A percentile compares a stretch with the other conserved stretches of the same genome.
These are phyloP conservation scores for Cercophora newfieldiana DNA, from an alignment of 495 filamentous ascomycete species.

Conservation along the genomic window DNA sequence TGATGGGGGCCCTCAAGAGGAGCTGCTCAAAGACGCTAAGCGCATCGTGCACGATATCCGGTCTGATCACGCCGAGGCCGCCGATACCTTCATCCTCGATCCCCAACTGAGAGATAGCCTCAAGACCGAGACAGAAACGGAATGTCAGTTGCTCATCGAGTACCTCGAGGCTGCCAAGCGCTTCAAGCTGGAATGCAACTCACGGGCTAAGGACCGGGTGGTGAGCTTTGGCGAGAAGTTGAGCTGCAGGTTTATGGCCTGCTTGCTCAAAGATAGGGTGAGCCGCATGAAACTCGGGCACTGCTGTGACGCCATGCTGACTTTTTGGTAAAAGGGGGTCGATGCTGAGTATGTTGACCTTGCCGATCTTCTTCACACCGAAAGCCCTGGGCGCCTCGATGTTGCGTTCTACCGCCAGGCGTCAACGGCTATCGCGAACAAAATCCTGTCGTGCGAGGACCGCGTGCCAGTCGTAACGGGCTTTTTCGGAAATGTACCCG, in stretches of 20 bases:
- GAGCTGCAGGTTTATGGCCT: conserved; percentile 83
- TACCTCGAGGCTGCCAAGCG: conserved; percentile 56
- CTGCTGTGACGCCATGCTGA: not conserved
- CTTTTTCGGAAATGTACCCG: conserved; percentile 85
- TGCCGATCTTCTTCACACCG: conserved; percentile 68
- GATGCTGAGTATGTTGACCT: conserved; percentile 86
- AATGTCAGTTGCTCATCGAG: conserved; percentile 64
- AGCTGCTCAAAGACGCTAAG: conserved; percentile 69
- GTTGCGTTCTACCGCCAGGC: conserved; percentile 79
- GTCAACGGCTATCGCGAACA: conserved; percentile 61
- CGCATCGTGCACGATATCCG: conserved; percentile 72
- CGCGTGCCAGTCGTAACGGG: conserved; percentile 78
- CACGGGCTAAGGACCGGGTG: conserved; percentile 82
- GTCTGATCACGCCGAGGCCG: conserved; percentile 70
- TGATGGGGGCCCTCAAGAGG: conserved; percentile 58
- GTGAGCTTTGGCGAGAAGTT: conserved; percentile 93
- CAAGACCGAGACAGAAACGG: conserved; percentile 62
- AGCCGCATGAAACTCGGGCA: not conserved
- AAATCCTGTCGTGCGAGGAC: conserved; percentile 67
- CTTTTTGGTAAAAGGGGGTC: conserved; percentile 51
- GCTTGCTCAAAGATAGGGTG: conserved; percentile 67
- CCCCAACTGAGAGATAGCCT: conserved; percentile 58
- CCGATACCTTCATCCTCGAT: conserved; percentile 60
- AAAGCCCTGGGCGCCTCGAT: conserved; percentile 62
- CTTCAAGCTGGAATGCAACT: conserved; percentile 70